These are phyloP conservation scores for Hortiboletus campestris DNA, from an alignment of 768 basidiomycete genomes.

Conservation along the genomic window DNA sequence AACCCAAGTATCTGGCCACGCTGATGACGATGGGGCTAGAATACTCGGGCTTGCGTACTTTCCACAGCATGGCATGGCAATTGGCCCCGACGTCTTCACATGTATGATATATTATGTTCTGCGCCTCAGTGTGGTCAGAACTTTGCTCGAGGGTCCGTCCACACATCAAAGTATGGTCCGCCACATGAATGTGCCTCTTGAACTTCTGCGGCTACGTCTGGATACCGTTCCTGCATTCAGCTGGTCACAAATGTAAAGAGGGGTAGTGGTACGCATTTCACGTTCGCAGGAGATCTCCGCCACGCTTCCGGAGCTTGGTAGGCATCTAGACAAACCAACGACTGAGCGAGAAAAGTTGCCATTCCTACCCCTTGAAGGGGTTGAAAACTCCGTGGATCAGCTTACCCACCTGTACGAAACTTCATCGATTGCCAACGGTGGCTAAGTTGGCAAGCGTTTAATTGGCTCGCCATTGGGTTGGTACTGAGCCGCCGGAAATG, in stretches of 20 bases:
- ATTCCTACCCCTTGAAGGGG: background rate
- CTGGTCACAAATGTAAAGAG: background rate
- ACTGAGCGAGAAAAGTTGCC: background rate
- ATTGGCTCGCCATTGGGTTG: background rate
- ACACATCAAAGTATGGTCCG: background rate
- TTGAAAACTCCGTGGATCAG: background rate
- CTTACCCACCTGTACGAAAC: slow-evolving; percentile 11
- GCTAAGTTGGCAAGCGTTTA: slow-evolving; percentile 9
- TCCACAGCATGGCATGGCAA: slow-evolving; percentile 31
- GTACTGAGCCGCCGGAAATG: too few relatives aligned
- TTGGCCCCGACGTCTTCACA: slow-evolving; percentile 11
- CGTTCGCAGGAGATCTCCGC: background rate
- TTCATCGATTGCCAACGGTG: slow-evolving; percentile 1
- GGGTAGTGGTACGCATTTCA: background rate
- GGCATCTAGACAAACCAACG: background rate
- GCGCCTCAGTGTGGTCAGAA: slow-evolving; percentile 6
- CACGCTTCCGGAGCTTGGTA: slow-evolving; percentile 7
- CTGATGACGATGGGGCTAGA: background rate
- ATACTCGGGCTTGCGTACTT: background rate
- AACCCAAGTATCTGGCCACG: background rate
- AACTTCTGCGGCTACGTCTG: background rate
- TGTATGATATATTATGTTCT: slow-evolving; percentile 16
- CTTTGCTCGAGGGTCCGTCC: background rate
- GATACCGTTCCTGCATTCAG: background rate
- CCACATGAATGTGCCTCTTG: slow-evolving; percentile 7